phyloP scores from a whole-genome alignment of 108 stramenopile genomes.

The Nitzschia palea region DNA sequence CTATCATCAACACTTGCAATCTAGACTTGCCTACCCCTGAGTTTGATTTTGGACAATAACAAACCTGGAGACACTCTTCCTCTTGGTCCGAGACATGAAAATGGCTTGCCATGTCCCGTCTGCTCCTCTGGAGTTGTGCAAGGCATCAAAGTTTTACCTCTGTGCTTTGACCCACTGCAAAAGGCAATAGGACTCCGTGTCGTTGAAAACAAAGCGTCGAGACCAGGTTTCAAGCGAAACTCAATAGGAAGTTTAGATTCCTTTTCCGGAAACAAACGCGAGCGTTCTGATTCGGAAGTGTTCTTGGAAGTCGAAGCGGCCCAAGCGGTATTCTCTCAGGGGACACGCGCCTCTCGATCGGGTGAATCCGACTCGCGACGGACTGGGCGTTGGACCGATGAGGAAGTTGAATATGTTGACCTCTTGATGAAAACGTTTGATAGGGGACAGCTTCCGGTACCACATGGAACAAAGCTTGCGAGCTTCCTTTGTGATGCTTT shows the following conservation, averaged over 20 bases:
- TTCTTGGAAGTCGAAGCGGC: constrained; percentile 3
- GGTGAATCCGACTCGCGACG: constrained; percentile 32
- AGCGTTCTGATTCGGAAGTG: neutral
- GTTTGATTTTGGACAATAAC: neutral
- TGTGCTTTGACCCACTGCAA: constrained; percentile 1
- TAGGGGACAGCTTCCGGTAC: constrained; percentile 45
- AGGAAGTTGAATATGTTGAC: constrained; percentile 58
- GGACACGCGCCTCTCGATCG: neutral
- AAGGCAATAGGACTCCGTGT: constrained; percentile 4
- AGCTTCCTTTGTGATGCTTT: constrained; percentile 65
- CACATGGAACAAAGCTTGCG: constrained; percentile 61
- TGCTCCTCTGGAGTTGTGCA: constrained; percentile 4
- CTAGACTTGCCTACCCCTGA: constrained; percentile 10
- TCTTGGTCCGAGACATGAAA: neutral
- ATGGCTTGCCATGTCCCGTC: neutral
- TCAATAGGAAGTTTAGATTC: neutral
- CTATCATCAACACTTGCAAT: no score
- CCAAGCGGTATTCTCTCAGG: neutral
- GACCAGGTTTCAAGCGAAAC: neutral
- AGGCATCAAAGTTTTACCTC: constrained; percentile 11
- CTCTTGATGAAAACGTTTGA: constrained; percentile 58
- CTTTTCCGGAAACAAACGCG: constrained; percentile 5
- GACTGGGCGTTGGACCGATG: constrained; percentile 73
- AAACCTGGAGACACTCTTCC: neutral
- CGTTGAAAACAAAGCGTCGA: neutral